Conservation (phyloP, 2,329 filamentous ascomycete species). For the Dactylellina sp. region DNA sequence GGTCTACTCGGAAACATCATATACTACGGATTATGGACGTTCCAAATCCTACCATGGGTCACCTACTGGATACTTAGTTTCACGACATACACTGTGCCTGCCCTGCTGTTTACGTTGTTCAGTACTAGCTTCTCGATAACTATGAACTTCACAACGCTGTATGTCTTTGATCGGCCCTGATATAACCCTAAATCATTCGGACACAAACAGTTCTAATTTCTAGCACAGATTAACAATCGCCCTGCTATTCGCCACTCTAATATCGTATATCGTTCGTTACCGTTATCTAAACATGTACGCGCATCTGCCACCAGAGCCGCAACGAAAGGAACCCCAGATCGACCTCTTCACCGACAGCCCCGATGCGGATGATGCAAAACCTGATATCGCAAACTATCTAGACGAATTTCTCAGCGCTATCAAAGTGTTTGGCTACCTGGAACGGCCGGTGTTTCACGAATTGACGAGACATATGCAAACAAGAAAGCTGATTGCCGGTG, state of each 20-base stretch:
- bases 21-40: conserved; percentile 45
- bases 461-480: conserved; percentile 98
- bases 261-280: conserved; percentile 94
- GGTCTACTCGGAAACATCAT: conserved; percentile 36
- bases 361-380: conserved; percentile 82
- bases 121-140: conserved; percentile 95
- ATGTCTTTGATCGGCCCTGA: conserved; percentile 66
- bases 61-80: conserved; percentile 84
- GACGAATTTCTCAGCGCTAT: conserved; percentile 98
- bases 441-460: conserved; percentile 96
- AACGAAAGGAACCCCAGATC: conserved; percentile 93
- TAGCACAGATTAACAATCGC: conserved; percentile 77
- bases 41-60: conserved; percentile 59
- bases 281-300: conserved; percentile 98
- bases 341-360: conserved; percentile 94
- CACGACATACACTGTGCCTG: conserved; percentile 87
- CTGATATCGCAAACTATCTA: conserved; percentile 92
- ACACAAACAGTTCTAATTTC: not conserved
- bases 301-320: conserved; percentile 89
- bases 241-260: conserved; percentile 79
- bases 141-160: conserved; percentile 98
- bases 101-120: conserved; percentile 87
- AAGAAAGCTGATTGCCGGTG: conserved; percentile 91
- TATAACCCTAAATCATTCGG: too few species aligned
- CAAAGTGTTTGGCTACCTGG: conserved; percentile 97